Evolutionary conservation across 2,329 filamentous ascomycete genomes (phyloP).

Genomic region (Fusarium begoniae): DNA sequence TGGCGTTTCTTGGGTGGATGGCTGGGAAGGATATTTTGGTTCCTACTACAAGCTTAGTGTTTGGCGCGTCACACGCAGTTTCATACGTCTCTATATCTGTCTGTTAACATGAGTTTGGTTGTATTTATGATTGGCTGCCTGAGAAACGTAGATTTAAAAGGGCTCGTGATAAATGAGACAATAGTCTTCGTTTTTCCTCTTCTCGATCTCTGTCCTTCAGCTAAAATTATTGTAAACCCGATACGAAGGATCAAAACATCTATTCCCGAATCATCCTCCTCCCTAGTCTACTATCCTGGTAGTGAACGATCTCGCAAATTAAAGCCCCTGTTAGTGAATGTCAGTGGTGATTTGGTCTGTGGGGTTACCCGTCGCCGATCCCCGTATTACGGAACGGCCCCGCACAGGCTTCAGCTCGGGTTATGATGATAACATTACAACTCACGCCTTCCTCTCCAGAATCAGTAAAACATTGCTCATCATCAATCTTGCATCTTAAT

Average conservation of each 20-base stretch:
- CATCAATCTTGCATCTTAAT: too few relatives aligned
- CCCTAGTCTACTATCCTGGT: not conserved
- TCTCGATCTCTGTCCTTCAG: too few relatives aligned
- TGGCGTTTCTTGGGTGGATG: constrained; percentile 29
- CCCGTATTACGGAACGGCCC: constrained; percentile 36
- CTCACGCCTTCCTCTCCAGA: not conserved
- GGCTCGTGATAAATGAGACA: not conserved
- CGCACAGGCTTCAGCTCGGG: constrained; percentile 36
- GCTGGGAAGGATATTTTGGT: constrained; percentile 22
- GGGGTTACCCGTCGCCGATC: constrained; percentile 36
- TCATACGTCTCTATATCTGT: constrained; percentile 35
- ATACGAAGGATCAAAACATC: not conserved
- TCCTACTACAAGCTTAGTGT: constrained; percentile 35
- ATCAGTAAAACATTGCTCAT: not conserved
- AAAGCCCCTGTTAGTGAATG: constrained; percentile 20
- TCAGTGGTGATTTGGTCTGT: constrained; percentile 14
- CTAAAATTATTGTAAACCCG: not conserved
- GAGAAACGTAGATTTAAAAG: not conserved
- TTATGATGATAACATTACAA: constrained; percentile 31
- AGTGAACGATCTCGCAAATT: not conserved
- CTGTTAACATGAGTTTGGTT: constrained; percentile 17
- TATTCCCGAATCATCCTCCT: not conserved
- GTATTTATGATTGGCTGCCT: not conserved
- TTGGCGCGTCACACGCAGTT: constrained; percentile 38
- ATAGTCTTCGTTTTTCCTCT: not conserved